Conservation (phyloP, 108 stramenopile species). For the Schizochytrium sp. region DNA sequence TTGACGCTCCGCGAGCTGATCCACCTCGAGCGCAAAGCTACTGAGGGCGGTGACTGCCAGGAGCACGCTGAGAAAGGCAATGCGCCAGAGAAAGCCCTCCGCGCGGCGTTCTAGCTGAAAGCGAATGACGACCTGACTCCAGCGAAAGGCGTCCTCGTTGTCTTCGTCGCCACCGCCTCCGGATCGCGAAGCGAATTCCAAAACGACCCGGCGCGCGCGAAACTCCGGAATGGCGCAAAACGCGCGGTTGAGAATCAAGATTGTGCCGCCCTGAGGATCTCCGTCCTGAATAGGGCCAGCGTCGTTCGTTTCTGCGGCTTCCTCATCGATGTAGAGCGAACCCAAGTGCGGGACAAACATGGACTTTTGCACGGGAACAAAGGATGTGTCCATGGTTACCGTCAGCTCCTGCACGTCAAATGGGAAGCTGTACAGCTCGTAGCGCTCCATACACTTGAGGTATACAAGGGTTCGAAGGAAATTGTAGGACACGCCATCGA, state of each 20-base stretch:
- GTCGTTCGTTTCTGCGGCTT: background rate
- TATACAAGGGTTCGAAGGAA: background rate
- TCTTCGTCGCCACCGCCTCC: background rate
- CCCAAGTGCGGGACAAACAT: background rate
- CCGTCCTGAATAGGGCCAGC: background rate
- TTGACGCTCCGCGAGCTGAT: background rate
- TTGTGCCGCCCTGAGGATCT: background rate
- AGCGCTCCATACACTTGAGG: background rate
- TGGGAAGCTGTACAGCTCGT: background rate
- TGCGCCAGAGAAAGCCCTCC: slow-evolving; percentile 7
- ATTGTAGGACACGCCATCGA: background rate
- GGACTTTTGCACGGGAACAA: background rate
- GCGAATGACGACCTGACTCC: background rate
- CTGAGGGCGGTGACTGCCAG: background rate
- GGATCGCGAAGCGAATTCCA: slow-evolving; percentile 2
- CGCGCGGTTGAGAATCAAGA: background rate
- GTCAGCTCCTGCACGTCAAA: slow-evolving; percentile 2
- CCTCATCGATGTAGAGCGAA: background rate
- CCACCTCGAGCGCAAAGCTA: background rate
- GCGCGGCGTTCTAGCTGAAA: background rate
- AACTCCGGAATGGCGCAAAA: slow-evolving; percentile 1
- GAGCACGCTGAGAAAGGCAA: background rate
- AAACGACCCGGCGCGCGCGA: background rate
- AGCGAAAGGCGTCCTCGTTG: background rate
- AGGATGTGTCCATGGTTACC: background rate